These are phyloP conservation scores for Chalciporus piperatus DNA, from an alignment of 768 basidiomycete species.

Conservation along the genomic window DNA sequence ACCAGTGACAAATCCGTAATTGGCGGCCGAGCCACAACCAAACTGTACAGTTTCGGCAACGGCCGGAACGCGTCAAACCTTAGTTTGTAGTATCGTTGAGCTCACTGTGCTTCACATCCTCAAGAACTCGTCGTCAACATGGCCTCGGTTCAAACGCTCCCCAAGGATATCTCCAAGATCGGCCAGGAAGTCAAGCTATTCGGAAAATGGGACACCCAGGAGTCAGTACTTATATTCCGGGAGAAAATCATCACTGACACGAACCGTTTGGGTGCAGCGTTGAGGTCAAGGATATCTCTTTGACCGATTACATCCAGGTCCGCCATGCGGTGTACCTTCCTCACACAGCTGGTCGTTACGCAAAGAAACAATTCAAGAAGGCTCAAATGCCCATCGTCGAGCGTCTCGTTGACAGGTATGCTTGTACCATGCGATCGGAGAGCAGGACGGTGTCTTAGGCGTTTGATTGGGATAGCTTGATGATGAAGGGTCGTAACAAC, in stretches of 20 bases:
- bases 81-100: slow-evolving; percentile 16
- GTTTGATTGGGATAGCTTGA: slow-evolving; percentile 55
- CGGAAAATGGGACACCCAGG: slow-evolving; percentile 98
- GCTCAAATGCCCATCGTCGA: slow-evolving; percentile 99
- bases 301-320: slow-evolving; percentile 99
- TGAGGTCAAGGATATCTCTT: slow-evolving; percentile 98
- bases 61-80: slow-evolving; percentile 25
- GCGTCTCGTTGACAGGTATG: slow-evolving; percentile 94
- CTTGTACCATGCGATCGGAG: neutral
- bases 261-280: slow-evolving; percentile 53
- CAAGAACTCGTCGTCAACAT: slow-evolving; percentile 44
- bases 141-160: slow-evolving; percentile 69
- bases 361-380: slow-evolving; percentile 99
- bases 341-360: slow-evolving; percentile 98
- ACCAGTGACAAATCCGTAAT: no score
- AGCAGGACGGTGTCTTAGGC: neutral
- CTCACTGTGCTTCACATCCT: slow-evolving; percentile 26
- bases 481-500: slow-evolving; percentile 99
- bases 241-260: slow-evolving; percentile 14
- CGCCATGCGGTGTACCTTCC: slow-evolving; percentile 96
- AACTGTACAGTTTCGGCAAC: slow-evolving; percentile 32
- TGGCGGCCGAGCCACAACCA: neutral
- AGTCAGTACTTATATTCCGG: slow-evolving; percentile 53
- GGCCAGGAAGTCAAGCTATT: slow-evolving; percentile 93
- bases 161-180: slow-evolving; percentile 77